Percentiles rank a stretch among this genome's conserved stretches.
phyloP scores from a whole-genome alignment of 768 basidiomycete species.

The Leccinum longicurvipes region DNA sequence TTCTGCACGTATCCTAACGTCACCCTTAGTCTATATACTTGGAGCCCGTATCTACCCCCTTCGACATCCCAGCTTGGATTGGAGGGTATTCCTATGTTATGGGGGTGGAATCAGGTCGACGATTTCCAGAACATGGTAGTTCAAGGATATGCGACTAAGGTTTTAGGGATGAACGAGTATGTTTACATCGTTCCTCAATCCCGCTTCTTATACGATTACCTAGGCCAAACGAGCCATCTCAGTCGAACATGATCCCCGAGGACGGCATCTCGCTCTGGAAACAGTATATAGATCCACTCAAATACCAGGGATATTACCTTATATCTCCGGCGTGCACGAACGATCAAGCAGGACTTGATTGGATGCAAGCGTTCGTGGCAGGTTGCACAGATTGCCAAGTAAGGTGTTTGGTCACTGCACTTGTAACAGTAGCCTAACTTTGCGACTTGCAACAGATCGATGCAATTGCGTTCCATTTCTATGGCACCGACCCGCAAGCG shows the following conservation, averaged over 20 bases:
- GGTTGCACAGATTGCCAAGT: slow-evolving; percentile 55
- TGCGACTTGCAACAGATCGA: slow-evolving; percentile 43
- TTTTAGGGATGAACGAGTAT: slow-evolving; percentile 80
- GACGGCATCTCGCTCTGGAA: slow-evolving; percentile 59
- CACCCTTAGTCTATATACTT: slow-evolving; percentile 54
- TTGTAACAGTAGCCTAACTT: neutral
- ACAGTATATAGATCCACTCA: slow-evolving; percentile 61
- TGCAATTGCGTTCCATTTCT: slow-evolving; percentile 68
- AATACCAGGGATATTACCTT: slow-evolving; percentile 54
- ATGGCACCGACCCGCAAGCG: slow-evolving; percentile 48
- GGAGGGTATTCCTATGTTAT: slow-evolving; percentile 65
- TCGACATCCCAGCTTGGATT: slow-evolving; percentile 44
- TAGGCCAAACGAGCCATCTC: slow-evolving; percentile 68
- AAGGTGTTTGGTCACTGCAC: slow-evolving; percentile 19
- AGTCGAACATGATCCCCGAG: slow-evolving; percentile 59
- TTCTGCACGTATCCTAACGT: neutral
- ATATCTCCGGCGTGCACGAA: slow-evolving; percentile 71
- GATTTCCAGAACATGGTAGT: slow-evolving; percentile 48
- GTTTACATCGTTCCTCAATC: slow-evolving; percentile 18
- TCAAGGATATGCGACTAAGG: slow-evolving; percentile 50
- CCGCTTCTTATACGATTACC: neutral
- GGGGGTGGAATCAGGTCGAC: slow-evolving; percentile 53
- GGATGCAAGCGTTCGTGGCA: slow-evolving; percentile 60
- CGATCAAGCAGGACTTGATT: slow-evolving; percentile 56
- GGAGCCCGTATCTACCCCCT: slow-evolving; percentile 54